Evolutionary conservation across 2,329 filamentous ascomycete genomes (phyloP), one percentile per base, ranked within the genome.

Genomic region (Periconia macrospinosa): DNA sequence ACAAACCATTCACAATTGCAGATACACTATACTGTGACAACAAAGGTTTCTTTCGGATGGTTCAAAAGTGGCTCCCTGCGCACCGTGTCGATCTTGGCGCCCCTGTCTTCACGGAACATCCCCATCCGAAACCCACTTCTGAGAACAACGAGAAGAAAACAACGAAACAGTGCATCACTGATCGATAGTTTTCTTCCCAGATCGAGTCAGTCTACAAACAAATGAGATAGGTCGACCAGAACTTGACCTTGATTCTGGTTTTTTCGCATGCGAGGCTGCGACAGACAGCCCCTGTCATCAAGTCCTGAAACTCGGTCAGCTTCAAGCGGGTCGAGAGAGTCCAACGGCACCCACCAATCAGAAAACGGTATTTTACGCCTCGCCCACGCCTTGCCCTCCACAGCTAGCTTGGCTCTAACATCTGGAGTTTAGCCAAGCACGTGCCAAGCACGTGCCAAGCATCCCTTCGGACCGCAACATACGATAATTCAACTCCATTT

Each of bases 401-500:
- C 56, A 52, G 50, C 53, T 53, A 52, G 42, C 48, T 54, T 56
- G 61, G 59, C 54, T 65, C 55, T 51, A 53, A 67, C 63, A 45
- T 18, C 35, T 48, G 40, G 18, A 56, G 61, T 65, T 51, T 60
- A 55, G 62, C 61, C 61, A 61, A n/a, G n/a, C n/a, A n/a, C n/a
- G n/a, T n/a, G n/a, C n/a, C n/a, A n/a, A n/a, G n/a, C n/a, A n/a
- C n/a, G n/a, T n/a, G n/a, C n/a, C n/a, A n/a, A 62, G 61, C 41
- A 19, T 41, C 50, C 45, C 51, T 56, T 45, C 27, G 47, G 49
- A 43, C 45, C 40, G 52, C 47, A 47, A 30, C 17, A n/a, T 45
- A 43, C 43, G 47, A 45, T 40, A 46, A 45, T 33, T 35, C 33
- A 14, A 35, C 30, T 43, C 27, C 35, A 44, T 45, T 46, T 43